Percentiles rank a stretch among this genome's conserved stretches.
phyloP scores from a whole-genome alignment of 2,329 filamentous ascomycete species.

The Myriosclerotinia curreyana region DNA sequence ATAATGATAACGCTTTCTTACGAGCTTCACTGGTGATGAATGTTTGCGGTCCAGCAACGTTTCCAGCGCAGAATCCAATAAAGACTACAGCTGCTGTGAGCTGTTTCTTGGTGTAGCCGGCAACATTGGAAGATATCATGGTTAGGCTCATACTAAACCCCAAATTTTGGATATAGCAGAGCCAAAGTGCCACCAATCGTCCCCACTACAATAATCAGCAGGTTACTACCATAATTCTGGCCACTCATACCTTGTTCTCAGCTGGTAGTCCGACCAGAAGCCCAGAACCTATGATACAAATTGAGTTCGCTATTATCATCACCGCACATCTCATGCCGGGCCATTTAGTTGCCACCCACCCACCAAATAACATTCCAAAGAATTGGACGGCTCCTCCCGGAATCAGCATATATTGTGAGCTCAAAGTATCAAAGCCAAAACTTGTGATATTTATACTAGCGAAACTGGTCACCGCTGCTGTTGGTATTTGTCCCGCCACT shows the following conservation, averaged over 20 bases:
- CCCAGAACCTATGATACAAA: constrained; percentile 51
- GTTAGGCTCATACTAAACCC: constrained; percentile 51
- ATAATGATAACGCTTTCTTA: constrained; percentile 10
- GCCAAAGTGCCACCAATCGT: constrained; percentile 53
- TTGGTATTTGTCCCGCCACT: constrained; percentile 40
- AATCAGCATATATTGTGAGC: constrained; percentile 50
- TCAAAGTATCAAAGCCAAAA: constrained; percentile 39
- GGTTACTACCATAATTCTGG: constrained; percentile 5
- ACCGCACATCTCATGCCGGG: constrained; percentile 48
- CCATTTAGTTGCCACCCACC: constrained; percentile 49
- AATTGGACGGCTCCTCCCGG: constrained; percentile 58
- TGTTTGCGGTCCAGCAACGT: constrained; percentile 45
- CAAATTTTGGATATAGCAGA: constrained; percentile 51
- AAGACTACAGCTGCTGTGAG: constrained; percentile 49
- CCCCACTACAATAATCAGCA: constrained; percentile 44
- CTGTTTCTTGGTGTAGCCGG: constrained; percentile 49
- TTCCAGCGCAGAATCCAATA: constrained; percentile 50
- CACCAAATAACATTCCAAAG: constrained; percentile 48
- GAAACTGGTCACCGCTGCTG: constrained; percentile 44
- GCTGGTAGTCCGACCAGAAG: constrained; percentile 49
- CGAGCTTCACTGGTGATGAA: constrained; percentile 27
- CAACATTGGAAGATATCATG: constrained; percentile 45
- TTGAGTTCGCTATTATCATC: constrained; percentile 52
- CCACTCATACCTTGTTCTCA: constrained; percentile 15
- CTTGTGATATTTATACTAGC: constrained; percentile 40